Evolutionary conservation across 768 basidiomycete genomes (phyloP).

Genomic region (Agrocybe pediades): DNA sequence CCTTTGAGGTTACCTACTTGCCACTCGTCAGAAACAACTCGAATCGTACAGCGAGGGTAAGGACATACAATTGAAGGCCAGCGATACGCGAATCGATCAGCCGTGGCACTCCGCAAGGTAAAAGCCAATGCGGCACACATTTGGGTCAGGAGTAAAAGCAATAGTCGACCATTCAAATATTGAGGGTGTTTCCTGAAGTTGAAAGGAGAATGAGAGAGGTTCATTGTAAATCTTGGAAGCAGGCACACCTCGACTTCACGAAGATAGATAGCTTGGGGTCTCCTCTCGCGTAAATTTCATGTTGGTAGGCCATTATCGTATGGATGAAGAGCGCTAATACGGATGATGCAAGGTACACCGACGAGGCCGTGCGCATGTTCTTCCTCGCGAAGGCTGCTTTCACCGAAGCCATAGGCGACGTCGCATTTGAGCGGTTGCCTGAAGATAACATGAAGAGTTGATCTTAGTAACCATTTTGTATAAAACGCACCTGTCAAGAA

Average conservation of each 20-base stretch:
- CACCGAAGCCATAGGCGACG: conserved; percentile 55
- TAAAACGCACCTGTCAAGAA: conserved; percentile 56
- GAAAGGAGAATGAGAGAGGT: background rate
- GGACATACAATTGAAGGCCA: conserved; percentile 34
- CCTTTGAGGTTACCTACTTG: conserved; percentile 8
- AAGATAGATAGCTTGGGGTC: conserved; percentile 56
- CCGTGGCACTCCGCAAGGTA: conserved; percentile 58
- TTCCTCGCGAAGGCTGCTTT: conserved; percentile 46
- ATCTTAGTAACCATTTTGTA: background rate
- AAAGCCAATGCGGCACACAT: conserved; percentile 46
- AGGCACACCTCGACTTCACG: conserved; percentile 65
- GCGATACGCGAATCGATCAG: conserved; percentile 57
- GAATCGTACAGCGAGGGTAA: background rate
- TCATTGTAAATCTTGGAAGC: background rate
- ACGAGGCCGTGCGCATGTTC: conserved; percentile 44
- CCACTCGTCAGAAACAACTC: background rate
- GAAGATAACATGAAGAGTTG: background rate
- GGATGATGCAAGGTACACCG: conserved; percentile 50
- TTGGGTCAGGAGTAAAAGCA: conserved; percentile 63
- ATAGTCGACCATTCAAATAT: conserved; percentile 67
- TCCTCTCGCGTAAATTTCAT: conserved; percentile 28
- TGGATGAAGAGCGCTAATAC: conserved; percentile 45
- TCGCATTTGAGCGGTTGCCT: conserved; percentile 50
- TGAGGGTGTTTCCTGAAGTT: conserved; percentile 66
- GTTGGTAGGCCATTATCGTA: conserved; percentile 34